Conservation (phyloP, 345 rosid genomes). For the Syzygium aromaticum region DNA sequence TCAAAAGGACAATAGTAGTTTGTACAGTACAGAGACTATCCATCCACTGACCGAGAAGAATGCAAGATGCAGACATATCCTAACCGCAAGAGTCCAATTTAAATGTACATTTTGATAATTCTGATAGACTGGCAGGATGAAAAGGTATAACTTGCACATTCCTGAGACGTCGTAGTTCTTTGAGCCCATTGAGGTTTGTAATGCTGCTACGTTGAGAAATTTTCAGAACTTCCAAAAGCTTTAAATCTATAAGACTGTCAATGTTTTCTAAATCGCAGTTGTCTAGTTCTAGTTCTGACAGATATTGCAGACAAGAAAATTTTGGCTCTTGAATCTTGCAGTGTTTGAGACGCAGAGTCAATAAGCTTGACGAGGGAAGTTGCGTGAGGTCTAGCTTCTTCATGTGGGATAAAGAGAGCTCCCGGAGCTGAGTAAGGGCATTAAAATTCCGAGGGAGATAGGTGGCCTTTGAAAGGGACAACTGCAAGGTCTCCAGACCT, state of each 20-base stretch:
- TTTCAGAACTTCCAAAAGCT: background rate
- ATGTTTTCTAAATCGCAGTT: background rate
- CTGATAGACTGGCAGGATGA: background rate
- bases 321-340: background rate
- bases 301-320: background rate
- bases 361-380: background rate
- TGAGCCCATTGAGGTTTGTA: background rate
- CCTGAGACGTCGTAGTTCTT: background rate
- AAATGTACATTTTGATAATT: accelerated
- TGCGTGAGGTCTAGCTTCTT: background rate
- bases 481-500: background rate
- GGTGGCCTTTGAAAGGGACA: background rate
- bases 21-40: accelerated
- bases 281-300: background rate
- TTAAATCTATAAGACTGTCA: background rate
- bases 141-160: background rate
- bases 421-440: background rate
- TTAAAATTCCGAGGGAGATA: background rate
- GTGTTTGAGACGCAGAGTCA: background rate
- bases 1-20: accelerated
- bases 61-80: too few species aligned
- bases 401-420: background rate
- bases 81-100: background rate
- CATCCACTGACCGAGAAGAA: accelerated
- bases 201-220: accelerated